Conservation (phyloP, 768 basidiomycete genomes). For the Scleroderma citrinum region DNA sequence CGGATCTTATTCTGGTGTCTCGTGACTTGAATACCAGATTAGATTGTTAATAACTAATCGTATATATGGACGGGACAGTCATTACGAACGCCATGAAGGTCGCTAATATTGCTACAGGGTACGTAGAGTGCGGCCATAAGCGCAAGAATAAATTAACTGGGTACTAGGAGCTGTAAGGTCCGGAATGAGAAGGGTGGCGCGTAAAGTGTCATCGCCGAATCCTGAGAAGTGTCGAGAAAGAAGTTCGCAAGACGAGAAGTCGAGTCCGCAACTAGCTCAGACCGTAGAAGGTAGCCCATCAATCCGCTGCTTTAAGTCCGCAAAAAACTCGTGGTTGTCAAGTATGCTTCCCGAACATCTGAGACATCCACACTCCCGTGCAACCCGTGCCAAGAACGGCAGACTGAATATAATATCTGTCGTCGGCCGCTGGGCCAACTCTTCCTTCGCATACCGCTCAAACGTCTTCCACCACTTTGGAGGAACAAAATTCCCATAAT, state of each 20-base stretch:
- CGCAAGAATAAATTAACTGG: too few relatives aligned
- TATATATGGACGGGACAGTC: too few relatives aligned
- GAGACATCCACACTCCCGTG: constrained; percentile 46
- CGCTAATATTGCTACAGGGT: too few relatives aligned
- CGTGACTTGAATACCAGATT: not conserved
- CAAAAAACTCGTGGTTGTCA: constrained; percentile 52
- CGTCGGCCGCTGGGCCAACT: constrained; percentile 50
- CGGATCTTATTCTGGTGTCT: constrained; percentile 12
- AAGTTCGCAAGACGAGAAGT: too few relatives aligned
- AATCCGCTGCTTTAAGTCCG: constrained; percentile 49
- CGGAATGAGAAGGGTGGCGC: too few relatives aligned
- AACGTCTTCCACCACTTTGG: constrained; percentile 72
- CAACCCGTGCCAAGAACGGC: constrained; percentile 50
- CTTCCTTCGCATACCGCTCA: constrained; percentile 49
- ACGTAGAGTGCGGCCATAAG: too few relatives aligned
- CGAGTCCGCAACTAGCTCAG: constrained; percentile 16
- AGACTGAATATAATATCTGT: constrained; percentile 56
- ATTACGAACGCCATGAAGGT: too few relatives aligned
- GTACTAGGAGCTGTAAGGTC: too few relatives aligned
- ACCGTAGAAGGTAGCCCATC: constrained; percentile 46
- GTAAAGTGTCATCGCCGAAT: too few relatives aligned
- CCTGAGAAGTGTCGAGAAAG: too few relatives aligned
- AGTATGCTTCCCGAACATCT: constrained; percentile 65
- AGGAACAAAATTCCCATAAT: constrained; percentile 38
- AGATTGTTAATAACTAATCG: too few relatives aligned